phyloP scores from a whole-genome alignment of 257 asterid genomes.

The Galeopsis tetrahit region DNA sequence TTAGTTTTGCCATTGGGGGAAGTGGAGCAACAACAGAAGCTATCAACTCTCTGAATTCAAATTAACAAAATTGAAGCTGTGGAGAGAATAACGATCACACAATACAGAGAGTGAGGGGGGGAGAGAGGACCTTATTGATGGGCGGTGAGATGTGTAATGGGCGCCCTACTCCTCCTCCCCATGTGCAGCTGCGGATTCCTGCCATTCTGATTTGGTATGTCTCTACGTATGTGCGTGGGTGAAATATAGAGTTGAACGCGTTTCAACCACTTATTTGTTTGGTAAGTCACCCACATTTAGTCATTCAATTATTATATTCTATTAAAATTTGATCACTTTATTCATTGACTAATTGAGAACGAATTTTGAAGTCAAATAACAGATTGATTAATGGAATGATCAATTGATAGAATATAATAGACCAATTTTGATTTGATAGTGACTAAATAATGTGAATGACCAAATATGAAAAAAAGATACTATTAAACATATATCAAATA shows the following conservation, averaged over 20 bases:
- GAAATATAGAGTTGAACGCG: not conserved
- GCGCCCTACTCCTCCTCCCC: slow-evolving; percentile 14
- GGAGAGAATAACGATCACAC: too few species aligned
- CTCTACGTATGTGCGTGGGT: not conserved
- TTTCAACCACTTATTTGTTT: not conserved
- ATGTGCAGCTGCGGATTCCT: slow-evolving; percentile 30
- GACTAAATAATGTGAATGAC: too few species aligned
- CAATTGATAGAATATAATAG: too few species aligned
- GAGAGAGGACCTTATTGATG: slow-evolving; percentile 21
- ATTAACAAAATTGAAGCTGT: not conserved
- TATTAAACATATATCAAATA: too few species aligned
- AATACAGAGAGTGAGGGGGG: not conserved
- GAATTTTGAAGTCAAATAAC: too few species aligned
- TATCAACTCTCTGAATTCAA: slow-evolving; percentile 38
- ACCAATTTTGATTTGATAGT: too few species aligned
- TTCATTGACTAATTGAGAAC: too few species aligned
- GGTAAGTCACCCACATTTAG: too few species aligned
- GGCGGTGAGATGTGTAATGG: slow-evolving; percentile 23
- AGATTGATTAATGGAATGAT: too few species aligned
- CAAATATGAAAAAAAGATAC: too few species aligned
- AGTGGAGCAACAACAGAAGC: slow-evolving; percentile 58
- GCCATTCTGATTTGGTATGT: slow-evolving; percentile 31
- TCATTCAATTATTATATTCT: too few species aligned
- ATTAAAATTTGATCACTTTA: too few species aligned
- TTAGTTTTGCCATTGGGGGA: slow-evolving; percentile 41